Base-by-base conservation (phyloP, 2,329 filamentous ascomycete genomes). In the Didymella exigua region DNA sequence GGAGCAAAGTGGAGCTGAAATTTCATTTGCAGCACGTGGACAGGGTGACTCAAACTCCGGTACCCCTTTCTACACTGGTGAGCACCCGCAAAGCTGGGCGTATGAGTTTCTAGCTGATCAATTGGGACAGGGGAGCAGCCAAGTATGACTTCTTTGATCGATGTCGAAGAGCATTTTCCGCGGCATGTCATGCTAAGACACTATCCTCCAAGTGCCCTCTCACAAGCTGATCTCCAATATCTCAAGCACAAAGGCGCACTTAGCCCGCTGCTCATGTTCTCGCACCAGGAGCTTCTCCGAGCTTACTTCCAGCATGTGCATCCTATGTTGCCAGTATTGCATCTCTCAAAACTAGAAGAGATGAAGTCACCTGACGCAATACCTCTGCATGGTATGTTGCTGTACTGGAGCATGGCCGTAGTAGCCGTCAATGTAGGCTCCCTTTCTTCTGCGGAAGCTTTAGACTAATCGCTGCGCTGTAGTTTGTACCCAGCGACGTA, bases 381-480 rank as follows among this genome's bases (percentile, higher is more conserved):
- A n/a, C 14, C 44, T 13, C 18, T 26, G 11, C 21, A 38, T 4
- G 18, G 30, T 16, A 49, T 54, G 51, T 21, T 54, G 5, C 14
- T 54, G 13, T 54, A 42, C 27, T 54, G 51, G 51, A 54, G 51
- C 13, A 54, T 54, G 51, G 51, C 51, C 38, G 38, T 54, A 19
- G 37, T 49, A 2, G 45, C 51, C 19, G 51, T 49, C 14, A 54
- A 54, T 31, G 38, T 43, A 30, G 37, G 31, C 36, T 2, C 3
- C 11, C 18, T 18, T 7, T 13, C 10, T 3, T 5, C 16, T 1
- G 8, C 16, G n/a, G 16, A 34, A 10, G 3, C 4, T 2, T 8
- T 4, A 3, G 7, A 19, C 31, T 34, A 8, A 34, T 34, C 4
- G 10, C 18, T 13, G 14, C n/a, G n/a, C n/a, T 16, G 2, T 19